Percentiles rank a stretch among this genome's conserved stretches.
Evolutionary conservation across 257 asterid genomes (phyloP).

Genomic region (Marsdenia floribunda): DNA sequence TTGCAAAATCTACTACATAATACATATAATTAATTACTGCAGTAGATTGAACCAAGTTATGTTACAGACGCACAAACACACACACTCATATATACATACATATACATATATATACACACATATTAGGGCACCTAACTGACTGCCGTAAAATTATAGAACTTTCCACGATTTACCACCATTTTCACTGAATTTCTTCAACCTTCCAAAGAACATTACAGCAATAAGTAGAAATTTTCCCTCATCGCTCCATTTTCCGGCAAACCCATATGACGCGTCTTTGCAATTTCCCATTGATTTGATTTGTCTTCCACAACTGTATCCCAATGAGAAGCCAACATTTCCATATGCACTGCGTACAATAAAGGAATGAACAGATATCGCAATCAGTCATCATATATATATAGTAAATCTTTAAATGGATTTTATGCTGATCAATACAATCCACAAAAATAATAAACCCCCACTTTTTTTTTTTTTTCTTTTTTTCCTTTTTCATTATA

Average conservation of each 20-base stretch:
- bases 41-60: too few species aligned
- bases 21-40: too few species aligned
- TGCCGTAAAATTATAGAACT: conserved; percentile 9
- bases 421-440: too few species aligned
- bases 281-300: conserved; percentile 24
- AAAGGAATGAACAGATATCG: neutral
- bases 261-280: conserved; percentile 34
- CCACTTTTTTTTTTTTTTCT: too few species aligned
- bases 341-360: conserved; percentile 42
- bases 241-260: conserved; percentile 51
- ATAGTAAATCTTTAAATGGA: too few species aligned
- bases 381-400: neutral
- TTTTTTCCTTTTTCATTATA: too few species aligned
- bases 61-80: too few species aligned
- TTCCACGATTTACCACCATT: conserved; percentile 42
- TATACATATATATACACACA: too few species aligned
- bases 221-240: conserved; percentile 44
- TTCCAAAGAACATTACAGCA: conserved; percentile 52
- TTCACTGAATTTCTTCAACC: conserved; percentile 36
- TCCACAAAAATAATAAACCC: too few species aligned
- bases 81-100: too few species aligned
- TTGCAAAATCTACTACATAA: too few species aligned
- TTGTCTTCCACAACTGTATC: conserved; percentile 47
- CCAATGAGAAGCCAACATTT: conserved; percentile 50
- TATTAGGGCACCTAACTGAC: too few species aligned